Percentiles rank a stretch among this genome's conserved stretches.
Conservation (phyloP, 2,329 filamentous ascomycete genomes). For the Colletotrichum truncatum region DNA sequence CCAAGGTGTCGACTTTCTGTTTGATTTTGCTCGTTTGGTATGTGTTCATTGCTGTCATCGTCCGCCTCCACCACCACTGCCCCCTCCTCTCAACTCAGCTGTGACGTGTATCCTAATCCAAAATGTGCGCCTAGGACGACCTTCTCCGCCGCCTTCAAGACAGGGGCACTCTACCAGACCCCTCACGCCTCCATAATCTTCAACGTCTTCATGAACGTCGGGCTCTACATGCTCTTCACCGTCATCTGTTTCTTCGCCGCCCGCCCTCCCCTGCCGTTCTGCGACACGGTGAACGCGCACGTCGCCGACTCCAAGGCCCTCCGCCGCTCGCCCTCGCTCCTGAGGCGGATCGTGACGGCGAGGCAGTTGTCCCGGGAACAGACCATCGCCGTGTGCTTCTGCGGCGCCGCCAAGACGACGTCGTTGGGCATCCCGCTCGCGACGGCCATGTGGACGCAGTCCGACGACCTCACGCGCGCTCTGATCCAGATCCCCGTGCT, state of each 20-base stretch:
- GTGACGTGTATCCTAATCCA: too few relatives aligned
- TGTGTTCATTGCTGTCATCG: slow-evolving; percentile 30
- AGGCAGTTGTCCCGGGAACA: slow-evolving; percentile 67
- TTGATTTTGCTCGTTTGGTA: slow-evolving; percentile 60
- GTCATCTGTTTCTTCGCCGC: slow-evolving; percentile 65
- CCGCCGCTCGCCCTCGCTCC: slow-evolving; percentile 37
- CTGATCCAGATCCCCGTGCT: slow-evolving; percentile 72
- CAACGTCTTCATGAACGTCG: slow-evolving; percentile 74
- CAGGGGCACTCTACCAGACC: slow-evolving; percentile 66
- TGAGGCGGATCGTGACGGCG: slow-evolving; percentile 51
- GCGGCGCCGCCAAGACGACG: slow-evolving; percentile 77
- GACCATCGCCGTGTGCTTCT: slow-evolving; percentile 77
- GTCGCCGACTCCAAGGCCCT: slow-evolving; percentile 42
- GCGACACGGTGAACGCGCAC: slow-evolving; percentile 41
- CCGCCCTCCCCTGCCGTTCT: slow-evolving; percentile 48
- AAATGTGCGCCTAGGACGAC: too few relatives aligned
- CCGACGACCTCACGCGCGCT: slow-evolving; percentile 61
- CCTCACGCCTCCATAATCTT: slow-evolving; percentile 71
- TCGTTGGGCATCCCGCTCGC: slow-evolving; percentile 75
- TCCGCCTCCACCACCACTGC: too few relatives aligned
- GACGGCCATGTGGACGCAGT: slow-evolving; percentile 71
- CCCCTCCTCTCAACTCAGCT: slow-evolving; percentile 34
- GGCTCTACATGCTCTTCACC: slow-evolving; percentile 70
- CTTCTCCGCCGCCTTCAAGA: slow-evolving; percentile 73
- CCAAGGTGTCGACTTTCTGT: slow-evolving; percentile 58